These are phyloP conservation scores for Pleurostoma richardsiae DNA, from an alignment of 2,329 filamentous ascomycete species.

Conservation along the genomic window DNA sequence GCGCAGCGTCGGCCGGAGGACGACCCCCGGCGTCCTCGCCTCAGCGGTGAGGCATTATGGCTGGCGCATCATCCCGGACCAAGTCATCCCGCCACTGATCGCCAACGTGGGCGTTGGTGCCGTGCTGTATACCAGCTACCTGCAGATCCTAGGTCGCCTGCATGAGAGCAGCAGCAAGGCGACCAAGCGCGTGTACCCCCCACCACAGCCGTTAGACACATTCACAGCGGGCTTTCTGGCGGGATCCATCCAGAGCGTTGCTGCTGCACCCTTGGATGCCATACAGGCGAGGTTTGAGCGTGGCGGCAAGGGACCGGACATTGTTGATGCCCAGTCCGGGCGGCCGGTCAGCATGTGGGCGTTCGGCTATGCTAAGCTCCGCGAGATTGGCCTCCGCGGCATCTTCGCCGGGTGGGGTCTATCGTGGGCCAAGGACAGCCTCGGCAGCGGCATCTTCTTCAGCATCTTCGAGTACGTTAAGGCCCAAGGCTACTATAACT, in stretches of 20 bases:
- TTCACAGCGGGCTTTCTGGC: conserved; percentile 68
- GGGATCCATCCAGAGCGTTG: conserved; percentile 62
- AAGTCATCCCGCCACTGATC: conserved; percentile 70
- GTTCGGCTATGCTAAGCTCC: conserved; percentile 61
- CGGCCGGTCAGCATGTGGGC: conserved; percentile 64
- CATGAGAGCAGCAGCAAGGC: conserved; percentile 58
- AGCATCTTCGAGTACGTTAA: conserved; percentile 72
- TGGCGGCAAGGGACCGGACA: conserved; percentile 15
- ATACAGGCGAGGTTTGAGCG: conserved; percentile 67
- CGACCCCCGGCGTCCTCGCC: conserved; percentile 64
- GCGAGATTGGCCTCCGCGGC: conserved; percentile 67
- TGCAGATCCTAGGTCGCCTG: conserved; percentile 61
- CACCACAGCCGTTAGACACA: conserved; percentile 56
- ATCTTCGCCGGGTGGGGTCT: conserved; percentile 71
- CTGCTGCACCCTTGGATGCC: conserved; percentile 72
- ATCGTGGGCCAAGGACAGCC: conserved; percentile 62
- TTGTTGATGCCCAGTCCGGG: conserved; percentile 29
- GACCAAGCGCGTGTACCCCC: conserved; percentile 63
- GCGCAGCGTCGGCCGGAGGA: conserved; percentile 37
- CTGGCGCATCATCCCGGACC: conserved; percentile 69
- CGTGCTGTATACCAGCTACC: conserved; percentile 70
- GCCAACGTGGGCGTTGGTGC: conserved; percentile 72
- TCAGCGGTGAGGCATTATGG: conserved; percentile 65
- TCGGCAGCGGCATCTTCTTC: conserved; percentile 70
- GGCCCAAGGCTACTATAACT: conserved; percentile 67